Evolutionary conservation across 164 flowering plant species (phyloP), one percentile per base, ranked within the genome.

Genomic region (Umbellularia californica): DNA sequence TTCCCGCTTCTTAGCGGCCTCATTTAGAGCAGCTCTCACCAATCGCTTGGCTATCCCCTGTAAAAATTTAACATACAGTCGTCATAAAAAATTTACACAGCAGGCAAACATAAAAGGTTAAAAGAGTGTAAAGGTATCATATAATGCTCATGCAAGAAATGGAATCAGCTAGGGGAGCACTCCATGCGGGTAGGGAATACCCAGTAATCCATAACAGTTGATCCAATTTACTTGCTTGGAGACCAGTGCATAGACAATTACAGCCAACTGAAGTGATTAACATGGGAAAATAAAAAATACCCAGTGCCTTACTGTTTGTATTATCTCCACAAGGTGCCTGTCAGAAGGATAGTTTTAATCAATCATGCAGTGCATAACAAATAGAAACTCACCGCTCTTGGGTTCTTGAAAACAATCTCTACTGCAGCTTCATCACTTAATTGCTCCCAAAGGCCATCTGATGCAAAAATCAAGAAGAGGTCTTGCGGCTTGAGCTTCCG

Each of bases 381-480:
- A 55, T 41, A 5, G 47, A 20, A 14, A 14, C 88, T 86, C 80
- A 91, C 95, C 5, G 50, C 66, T 87, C 92, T 82, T 22, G 93
- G 90, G 79, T 79, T 74, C 71, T 80, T 87, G 17, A 58, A 64
- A 41, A 91, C 95, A 30, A 91, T 88, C n/a, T 85, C 86, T 65
- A 88, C 90, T 1, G 90, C 95, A 70, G 72, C 85, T 75, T 88
- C 85, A 74, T 91, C 92, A 79, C 83, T 89, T 50, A 91, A 75
- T 58, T 88, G 92, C 86, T 91, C 95, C 96, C 96, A 91, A 14
- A 91, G 89, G 68, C 95, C 95, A 84, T 91, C 95, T 19, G 95
- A 87, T 71, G 93, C 93, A 79, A 91, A 89, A 71, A 91, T 88
- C 78, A 91, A 74, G 74, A 91, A 91, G 71, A 85, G 30, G 77